Conservation (phyloP, 169 alveolate genomes). For the Eimeria acervulina region DNA sequence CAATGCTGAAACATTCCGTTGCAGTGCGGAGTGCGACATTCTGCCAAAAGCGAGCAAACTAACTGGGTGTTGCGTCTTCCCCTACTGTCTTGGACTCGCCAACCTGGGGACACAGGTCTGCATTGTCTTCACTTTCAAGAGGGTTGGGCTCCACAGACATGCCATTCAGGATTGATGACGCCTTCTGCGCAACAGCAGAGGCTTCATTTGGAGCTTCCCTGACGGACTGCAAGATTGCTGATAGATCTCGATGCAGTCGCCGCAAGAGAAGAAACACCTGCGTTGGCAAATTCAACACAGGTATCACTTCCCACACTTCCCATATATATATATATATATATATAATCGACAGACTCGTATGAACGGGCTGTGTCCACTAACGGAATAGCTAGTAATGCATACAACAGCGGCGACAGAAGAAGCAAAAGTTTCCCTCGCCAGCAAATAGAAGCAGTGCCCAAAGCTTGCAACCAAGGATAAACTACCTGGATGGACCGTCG, state of each 20-base stretch:
- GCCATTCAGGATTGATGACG: slow-evolving; percentile 29
- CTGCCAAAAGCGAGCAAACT: neutral
- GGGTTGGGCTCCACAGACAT: slow-evolving; percentile 66
- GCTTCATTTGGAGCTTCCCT: neutral
- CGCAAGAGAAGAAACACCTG: slow-evolving; percentile 62
- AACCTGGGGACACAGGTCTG: neutral
- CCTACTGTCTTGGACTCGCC: slow-evolving; percentile 2
- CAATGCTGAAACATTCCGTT: neutral
- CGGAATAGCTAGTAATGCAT: neutral
- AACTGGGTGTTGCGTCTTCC: slow-evolving; percentile 2
- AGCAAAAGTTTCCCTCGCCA: neutral
- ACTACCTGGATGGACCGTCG: slow-evolving; percentile 69
- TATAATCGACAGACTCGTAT: neutral
- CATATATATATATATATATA: too few species aligned
- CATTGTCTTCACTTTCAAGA: slow-evolving; percentile 59
- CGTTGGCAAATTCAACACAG: neutral
- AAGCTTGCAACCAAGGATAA: neutral
- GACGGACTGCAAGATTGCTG: slow-evolving; percentile 6
- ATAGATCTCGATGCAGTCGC: slow-evolving; percentile 65
- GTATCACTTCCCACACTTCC: neutral
- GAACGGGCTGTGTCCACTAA: neutral
- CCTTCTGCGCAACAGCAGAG: slow-evolving; percentile 46
- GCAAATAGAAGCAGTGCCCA: neutral
- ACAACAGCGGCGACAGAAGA: neutral
- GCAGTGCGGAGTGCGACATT: neutral